These are phyloP conservation scores for Auriscalpium vulgare DNA, from an alignment of 768 basidiomycete genomes.

Conservation along the genomic window DNA sequence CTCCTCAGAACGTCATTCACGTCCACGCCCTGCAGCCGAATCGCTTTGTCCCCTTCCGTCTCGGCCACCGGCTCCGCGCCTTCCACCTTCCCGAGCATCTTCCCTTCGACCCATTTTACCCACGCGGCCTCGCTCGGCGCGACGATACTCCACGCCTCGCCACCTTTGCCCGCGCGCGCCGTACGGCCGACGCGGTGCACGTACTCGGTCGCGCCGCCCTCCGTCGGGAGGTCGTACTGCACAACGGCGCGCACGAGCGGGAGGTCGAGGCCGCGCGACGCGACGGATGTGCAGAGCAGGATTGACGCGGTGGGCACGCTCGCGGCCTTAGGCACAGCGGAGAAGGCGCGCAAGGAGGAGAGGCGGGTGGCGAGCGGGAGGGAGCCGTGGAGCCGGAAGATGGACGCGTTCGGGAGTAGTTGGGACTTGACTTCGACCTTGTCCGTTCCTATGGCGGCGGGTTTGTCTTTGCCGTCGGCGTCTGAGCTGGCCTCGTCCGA, in stretches of 20 bases:
- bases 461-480: conserved; percentile 19
- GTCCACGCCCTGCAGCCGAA: conserved; percentile 48
- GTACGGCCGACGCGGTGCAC: conserved; percentile 96
- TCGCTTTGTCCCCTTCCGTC: conserved; percentile 20
- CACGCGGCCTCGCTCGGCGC: conserved; percentile 81
- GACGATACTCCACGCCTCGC: conserved; percentile 93
- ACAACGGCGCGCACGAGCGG: conserved; percentile 91
- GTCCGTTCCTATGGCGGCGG: conserved; percentile 17
- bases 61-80: conserved; percentile 21
- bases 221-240: conserved; percentile 96
- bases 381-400: conserved; percentile 92
- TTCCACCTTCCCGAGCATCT: conserved; percentile 55
- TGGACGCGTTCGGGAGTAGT: conserved; percentile 71
- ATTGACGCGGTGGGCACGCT: conserved; percentile 47
- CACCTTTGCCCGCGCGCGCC: conserved; percentile 90
- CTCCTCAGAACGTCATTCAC: conserved; percentile 65
- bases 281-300: conserved; percentile 92
- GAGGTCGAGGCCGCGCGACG: conserved; percentile 95
- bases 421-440: conserved; percentile 54
- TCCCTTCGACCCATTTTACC: conserved; percentile 83
- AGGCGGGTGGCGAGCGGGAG: conserved; percentile 75
- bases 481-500: conserved; percentile 13
- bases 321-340: conserved; percentile 30
- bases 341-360: conserved; percentile 77
- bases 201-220: conserved; percentile 94